Evolutionary conservation across 495 filamentous ascomycete species (phyloP).

Genomic region (Podospora pseudoanserina): DNA sequence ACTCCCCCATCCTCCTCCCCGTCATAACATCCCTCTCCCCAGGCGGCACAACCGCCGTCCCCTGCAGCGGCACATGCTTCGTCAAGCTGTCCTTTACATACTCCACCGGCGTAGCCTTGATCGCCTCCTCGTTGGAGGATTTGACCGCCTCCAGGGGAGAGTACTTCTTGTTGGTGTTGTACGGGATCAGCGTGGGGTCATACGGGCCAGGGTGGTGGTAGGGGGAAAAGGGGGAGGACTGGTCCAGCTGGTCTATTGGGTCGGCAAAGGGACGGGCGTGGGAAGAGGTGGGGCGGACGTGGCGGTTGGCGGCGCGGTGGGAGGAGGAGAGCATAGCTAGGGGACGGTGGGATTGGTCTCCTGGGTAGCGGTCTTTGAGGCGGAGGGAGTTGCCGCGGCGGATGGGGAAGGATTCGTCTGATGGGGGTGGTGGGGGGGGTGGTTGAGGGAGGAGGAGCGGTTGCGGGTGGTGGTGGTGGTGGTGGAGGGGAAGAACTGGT

Average conservation of each 20-base stretch:
- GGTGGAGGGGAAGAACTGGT: neutral
- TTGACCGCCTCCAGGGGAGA: conserved; percentile 76
- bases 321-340: conserved; percentile 59
- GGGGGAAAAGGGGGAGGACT: conserved; percentile 42
- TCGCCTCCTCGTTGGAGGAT: conserved; percentile 68
- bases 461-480: neutral
- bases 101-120: conserved; percentile 79
- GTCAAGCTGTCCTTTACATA: conserved; percentile 71
- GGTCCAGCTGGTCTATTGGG: conserved; percentile 75
- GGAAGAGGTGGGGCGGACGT: neutral
- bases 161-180: conserved; percentile 59
- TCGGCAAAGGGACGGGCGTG: conserved; percentile 66
- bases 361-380: conserved; percentile 46
- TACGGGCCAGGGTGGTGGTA: conserved; percentile 95
- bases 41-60: conserved; percentile 71
- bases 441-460: neutral
- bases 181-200: conserved; percentile 71
- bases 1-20: conserved; percentile 66
- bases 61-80: conserved; percentile 79
- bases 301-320: conserved; percentile 56
- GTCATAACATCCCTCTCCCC: conserved; percentile 54
- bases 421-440: neutral
- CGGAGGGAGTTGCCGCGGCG: conserved; percentile 25
- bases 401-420: conserved; percentile 17
- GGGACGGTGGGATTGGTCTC: conserved; percentile 59